A percentile compares a stretch with the other conserved stretches of the same genome.
Evolutionary conservation across 1,284 basidiomycete species (phyloP).

Genomic region (Golubevia sp.): DNA sequence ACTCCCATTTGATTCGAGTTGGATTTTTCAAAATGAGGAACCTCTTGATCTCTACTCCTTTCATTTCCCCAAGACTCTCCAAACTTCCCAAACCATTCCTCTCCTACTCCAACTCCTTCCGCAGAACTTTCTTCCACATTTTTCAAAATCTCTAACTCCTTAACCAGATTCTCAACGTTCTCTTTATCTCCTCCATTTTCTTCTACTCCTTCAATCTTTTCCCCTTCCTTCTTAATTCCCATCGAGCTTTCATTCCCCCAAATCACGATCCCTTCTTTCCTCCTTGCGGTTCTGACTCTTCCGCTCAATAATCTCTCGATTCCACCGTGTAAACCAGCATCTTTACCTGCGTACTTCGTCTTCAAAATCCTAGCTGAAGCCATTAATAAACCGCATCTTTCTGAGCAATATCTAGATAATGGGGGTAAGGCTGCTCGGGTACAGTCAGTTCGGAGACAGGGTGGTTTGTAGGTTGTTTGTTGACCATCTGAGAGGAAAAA

Average conservation of each 20-base stretch:
- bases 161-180: neutral
- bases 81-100: neutral
- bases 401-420: conserved; percentile 44
- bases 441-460: conserved; percentile 25
- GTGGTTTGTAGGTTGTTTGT: conserved; percentile 35
- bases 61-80: neutral
- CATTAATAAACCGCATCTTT: conserved; percentile 32
- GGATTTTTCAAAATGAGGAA: neutral
- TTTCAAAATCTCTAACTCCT: neutral
- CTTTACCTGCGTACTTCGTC: neutral
- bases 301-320: too few relatives aligned
- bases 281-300: too few relatives aligned
- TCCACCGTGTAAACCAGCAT: too few relatives aligned
- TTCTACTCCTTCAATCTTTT: neutral
- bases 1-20: too few relatives aligned
- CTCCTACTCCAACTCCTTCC: neutral
- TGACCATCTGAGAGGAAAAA: conserved; percentile 6
- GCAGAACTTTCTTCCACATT: neutral
- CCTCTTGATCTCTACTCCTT: neutral
- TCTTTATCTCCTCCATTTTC: neutral
- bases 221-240: neutral
- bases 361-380: conserved; percentile 14
- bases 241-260: neutral
- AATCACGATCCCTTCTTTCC: too few relatives aligned
- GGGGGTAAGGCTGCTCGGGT: conserved; percentile 24